Conservation (phyloP, 768 basidiomycete species). For the Auricularia sp. region DNA sequence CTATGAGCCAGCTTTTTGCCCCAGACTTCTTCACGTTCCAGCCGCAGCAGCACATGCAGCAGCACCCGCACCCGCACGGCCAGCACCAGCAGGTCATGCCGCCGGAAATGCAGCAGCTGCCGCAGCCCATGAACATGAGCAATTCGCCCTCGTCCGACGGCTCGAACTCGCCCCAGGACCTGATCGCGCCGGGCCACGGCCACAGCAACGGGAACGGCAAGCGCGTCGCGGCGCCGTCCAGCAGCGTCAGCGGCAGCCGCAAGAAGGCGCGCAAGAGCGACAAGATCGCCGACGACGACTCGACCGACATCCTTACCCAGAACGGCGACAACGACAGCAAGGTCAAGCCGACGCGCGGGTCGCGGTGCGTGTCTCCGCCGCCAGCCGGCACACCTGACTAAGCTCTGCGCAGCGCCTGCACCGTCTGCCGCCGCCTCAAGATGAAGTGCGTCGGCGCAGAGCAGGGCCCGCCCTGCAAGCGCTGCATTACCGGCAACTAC, state of each 20-base stretch:
- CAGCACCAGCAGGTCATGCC: constrained; percentile 16
- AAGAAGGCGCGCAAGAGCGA: constrained; percentile 59
- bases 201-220: constrained; percentile 48
- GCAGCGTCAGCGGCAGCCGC: constrained; percentile 36
- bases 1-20: constrained; percentile 41
- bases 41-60: constrained; percentile 35
- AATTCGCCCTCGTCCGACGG: constrained; percentile 73
- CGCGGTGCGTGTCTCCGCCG: constrained; percentile 41
- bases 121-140: constrained; percentile 44
- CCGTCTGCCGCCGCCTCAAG: constrained; percentile 82
- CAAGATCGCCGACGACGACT: constrained; percentile 27
- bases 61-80: constrained; percentile 4
- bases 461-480: constrained; percentile 82
- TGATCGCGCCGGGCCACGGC: constrained; percentile 27
- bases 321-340: constrained; percentile 54
- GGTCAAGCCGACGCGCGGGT: constrained; percentile 79
- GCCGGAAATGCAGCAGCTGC: constrained; percentile 40
- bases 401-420: constrained; percentile 60
- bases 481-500: constrained; percentile 66
- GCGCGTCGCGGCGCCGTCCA: constrained; percentile 39
- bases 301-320: constrained; percentile 30
- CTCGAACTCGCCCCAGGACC: constrained; percentile 51
- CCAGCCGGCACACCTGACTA: background rate
- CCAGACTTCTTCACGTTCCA: constrained; percentile 54
- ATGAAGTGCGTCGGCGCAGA: constrained; percentile 92